phyloP scores from a whole-genome alignment of 2,329 filamentous ascomycete genomes.

The Blastomyces silverae region DNA sequence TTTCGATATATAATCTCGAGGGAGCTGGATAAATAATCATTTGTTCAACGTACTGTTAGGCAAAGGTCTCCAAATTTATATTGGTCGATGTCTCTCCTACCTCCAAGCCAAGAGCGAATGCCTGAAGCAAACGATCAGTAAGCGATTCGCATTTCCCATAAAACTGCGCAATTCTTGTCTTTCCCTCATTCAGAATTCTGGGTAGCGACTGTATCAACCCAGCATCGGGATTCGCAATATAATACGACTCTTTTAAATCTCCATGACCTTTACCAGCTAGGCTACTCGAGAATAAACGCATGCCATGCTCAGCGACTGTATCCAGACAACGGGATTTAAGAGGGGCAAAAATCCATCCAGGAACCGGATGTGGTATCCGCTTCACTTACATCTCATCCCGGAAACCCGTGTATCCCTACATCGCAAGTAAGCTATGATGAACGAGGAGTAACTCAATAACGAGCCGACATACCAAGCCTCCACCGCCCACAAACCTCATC shows the following conservation, averaged over 20 bases:
- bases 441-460: not conserved
- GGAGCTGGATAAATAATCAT: not conserved
- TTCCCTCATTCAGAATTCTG: not conserved
- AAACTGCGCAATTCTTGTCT: not conserved
- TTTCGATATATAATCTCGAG: constrained; percentile 6
- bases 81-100: not conserved
- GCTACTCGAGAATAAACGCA: not conserved
- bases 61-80: not conserved
- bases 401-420: constrained; percentile 11
- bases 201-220: not conserved
- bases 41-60: not conserved
- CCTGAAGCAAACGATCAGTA: not conserved
- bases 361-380: not conserved
- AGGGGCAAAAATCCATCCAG: not conserved
- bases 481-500: constrained; percentile 7
- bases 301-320: not conserved
- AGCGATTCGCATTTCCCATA: constrained; percentile 4
- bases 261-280: constrained; percentile 3
- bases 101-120: constrained; percentile 5
- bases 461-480: not conserved
- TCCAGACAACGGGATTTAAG: not conserved
- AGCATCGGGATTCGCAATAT: not conserved
- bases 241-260: constrained; percentile 2
- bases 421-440: not conserved
- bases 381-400: constrained; percentile 8